Evolutionary conservation across 169 alveolate genomes (phyloP).

Genomic region (Plasmodium vivax): DNA sequence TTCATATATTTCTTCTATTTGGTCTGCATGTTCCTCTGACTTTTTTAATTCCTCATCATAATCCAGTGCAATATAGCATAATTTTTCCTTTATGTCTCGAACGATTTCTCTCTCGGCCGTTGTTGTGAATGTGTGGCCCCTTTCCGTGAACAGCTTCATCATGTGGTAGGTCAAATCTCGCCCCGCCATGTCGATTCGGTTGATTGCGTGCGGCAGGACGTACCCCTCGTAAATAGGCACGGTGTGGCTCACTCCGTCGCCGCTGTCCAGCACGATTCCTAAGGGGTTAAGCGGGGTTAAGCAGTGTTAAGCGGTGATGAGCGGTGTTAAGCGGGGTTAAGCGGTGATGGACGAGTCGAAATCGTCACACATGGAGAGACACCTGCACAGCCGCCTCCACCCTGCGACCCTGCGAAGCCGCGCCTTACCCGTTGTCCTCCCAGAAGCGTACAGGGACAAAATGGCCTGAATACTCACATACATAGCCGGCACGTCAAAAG

Average conservation of each 20-base stretch:
- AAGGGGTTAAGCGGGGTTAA: background rate
- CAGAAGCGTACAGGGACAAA: conserved; percentile 98
- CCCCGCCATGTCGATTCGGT: conserved; percentile 98
- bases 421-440: conserved; percentile 97
- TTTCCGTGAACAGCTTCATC: conserved; percentile 95
- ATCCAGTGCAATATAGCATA: conserved; percentile 96
- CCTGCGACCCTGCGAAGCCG: conserved; percentile 74
- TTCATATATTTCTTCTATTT: conserved; percentile 96
- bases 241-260: conserved; percentile 99
- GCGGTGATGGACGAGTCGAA: background rate
- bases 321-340: too few species aligned
- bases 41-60: conserved; percentile 94
- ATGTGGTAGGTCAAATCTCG: conserved; percentile 96
- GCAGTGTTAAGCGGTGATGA: too few species aligned
- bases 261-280: conserved; percentile 96
- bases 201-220: conserved; percentile 97
- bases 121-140: conserved; percentile 97
- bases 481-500: conserved; percentile 98
- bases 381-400: background rate
- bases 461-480: conserved; percentile 98
- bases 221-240: conserved; percentile 99
- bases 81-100: conserved; percentile 98
- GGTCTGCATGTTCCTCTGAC: conserved; percentile 91
- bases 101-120: conserved; percentile 98
- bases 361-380: background rate